Evolutionary conservation across 1,139 yeast species (phyloP), one percentile per base, ranked within the genome.

Genomic region (Insectozyma bohioensis): DNA sequence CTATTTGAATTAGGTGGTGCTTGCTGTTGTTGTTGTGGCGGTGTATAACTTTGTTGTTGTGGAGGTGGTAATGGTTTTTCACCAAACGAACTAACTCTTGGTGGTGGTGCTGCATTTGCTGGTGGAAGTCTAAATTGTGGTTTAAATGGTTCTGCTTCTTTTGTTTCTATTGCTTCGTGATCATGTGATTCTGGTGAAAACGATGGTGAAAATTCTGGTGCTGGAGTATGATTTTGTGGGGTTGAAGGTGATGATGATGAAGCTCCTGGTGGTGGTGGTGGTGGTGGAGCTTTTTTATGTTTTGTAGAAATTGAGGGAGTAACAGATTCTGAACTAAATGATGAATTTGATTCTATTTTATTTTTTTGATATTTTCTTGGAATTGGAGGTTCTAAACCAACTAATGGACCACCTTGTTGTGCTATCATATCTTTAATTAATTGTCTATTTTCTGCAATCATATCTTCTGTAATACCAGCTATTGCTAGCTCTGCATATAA

Each of bases 381-480:
- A 36, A 85, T 67, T 12, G 95, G 95, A 2, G 95, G 95, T 50
- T 85, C 95, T 27, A 85, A 58, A 0, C 95, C 95, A 21, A 84
- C 94, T 47, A 85, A 63, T 2, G 92, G 92, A 1, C 95, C 94
- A 17, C 95, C 95, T 51, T 81, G 85, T 48, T 80, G 69, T 6
- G 79, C 63, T 42, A 85, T 84, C 50, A 84, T 85, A 36, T 79
- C 80, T 54, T 85, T 85, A 47, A 85, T 85, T 52, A 85, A 85
- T 42, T 83, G 85, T 41, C 88, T 69, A 51, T 85, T 85, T 40
- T 85, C 94, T 1, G 92, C 94, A 56, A 87, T 85, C 90, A 85
- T 84, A 47, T 86, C 95, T 50, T 86, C 95, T 0, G 88, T 61
- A 37, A 87, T 86, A 0, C 95, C 96, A 34, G 85, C 84, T 13